phyloP scores from a whole-genome alignment of 208 protist species.

The Leishmania arabica region DNA sequence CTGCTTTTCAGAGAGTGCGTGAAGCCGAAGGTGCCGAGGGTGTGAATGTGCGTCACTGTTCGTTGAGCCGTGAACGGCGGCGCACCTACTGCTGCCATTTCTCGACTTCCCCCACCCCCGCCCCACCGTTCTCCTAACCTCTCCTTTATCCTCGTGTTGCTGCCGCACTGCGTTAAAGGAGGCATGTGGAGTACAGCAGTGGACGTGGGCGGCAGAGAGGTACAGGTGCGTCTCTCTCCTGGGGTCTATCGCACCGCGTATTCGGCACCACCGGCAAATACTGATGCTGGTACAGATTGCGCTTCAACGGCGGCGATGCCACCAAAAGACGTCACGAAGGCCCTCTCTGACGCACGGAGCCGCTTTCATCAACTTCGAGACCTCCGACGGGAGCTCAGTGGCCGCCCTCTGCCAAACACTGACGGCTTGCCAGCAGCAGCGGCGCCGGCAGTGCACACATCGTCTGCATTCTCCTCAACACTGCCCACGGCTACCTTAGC shows the following conservation, averaged over 20 bases:
- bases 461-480: background rate
- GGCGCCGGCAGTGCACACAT: background rate
- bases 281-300: background rate
- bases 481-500: background rate
- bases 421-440: background rate
- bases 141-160: background rate
- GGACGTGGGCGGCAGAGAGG: background rate
- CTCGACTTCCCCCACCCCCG: background rate
- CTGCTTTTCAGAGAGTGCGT: background rate
- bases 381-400: conserved; percentile 25
- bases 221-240: background rate
- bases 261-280: background rate
- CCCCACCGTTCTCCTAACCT: background rate
- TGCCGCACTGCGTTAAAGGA: background rate
- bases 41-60: background rate
- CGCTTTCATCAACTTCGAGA: conserved; percentile 28
- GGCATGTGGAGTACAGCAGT: conserved; percentile 2
- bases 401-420: background rate
- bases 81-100: background rate
- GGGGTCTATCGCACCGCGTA: conserved; percentile 7
- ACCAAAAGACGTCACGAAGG: background rate
- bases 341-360: conserved; percentile 2
- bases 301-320: background rate
- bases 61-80: background rate
- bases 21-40: background rate